Percentiles rank a stretch among this genome's conserved stretches.
Conservation (phyloP, 768 basidiomycete genomes). For the Serendipita indica region DNA sequence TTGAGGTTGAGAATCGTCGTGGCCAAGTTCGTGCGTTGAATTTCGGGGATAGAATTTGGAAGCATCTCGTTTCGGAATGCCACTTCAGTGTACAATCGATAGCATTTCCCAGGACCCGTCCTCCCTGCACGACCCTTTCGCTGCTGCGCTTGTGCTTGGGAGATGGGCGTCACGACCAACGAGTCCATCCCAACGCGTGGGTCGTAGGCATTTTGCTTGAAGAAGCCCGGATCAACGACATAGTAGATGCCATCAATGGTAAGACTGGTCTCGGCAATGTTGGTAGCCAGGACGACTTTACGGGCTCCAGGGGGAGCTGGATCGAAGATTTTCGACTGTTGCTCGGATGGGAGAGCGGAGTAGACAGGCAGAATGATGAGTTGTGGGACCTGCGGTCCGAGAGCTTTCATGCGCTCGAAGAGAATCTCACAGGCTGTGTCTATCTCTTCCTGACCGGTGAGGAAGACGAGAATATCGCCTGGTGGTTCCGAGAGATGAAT, state of each 20-base stretch:
- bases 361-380: slow-evolving; percentile 95
- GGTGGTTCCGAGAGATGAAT: slow-evolving; percentile 97
- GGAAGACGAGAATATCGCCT: slow-evolving; percentile 90
- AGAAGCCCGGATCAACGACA: slow-evolving; percentile 95
- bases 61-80: slow-evolving; percentile 99
- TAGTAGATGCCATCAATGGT: slow-evolving; percentile 99
- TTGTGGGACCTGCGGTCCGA: slow-evolving; percentile 97
- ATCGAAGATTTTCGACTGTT: slow-evolving; percentile 95
- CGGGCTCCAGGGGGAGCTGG: slow-evolving; percentile 96
- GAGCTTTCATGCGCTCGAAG: slow-evolving; percentile 95
- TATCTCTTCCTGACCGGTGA: slow-evolving; percentile 98
- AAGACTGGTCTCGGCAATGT: slow-evolving; percentile 95
- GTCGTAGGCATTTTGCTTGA: slow-evolving; percentile 98
- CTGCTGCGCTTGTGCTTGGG: slow-evolving; percentile 94
- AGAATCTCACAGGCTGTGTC: slow-evolving; percentile 96
- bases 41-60: slow-evolving; percentile 93
- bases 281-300: slow-evolving; percentile 98
- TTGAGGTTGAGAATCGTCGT: slow-evolving; percentile 89
- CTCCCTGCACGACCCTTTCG: slow-evolving; percentile 92
- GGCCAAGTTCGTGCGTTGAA: slow-evolving; percentile 87
- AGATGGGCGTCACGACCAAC: slow-evolving; percentile 94
- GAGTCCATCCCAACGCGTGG: slow-evolving; percentile 98
- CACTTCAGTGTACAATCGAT: slow-evolving; percentile 93
- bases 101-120: slow-evolving; percentile 96
- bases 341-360: slow-evolving; percentile 93